Evolutionary conservation across 169 alveolate species (phyloP), one percentile per base, ranked within the genome.

Genomic region (Besnoitia besnoiti): DNA sequence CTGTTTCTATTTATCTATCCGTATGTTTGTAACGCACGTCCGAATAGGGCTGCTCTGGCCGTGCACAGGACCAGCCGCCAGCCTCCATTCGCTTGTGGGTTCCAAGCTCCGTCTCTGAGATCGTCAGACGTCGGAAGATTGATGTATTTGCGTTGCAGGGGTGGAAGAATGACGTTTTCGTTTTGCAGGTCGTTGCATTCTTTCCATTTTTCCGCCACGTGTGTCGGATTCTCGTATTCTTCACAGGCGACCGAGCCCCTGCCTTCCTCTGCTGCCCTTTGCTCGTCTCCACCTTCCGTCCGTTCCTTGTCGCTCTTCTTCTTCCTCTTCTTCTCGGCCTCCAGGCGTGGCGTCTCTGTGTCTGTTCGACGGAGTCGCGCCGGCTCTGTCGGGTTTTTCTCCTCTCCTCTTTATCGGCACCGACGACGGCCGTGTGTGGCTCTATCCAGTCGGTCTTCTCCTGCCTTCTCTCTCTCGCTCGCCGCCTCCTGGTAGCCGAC

Each of bases 191-290:
- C 3, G 12, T 55, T 19, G 67, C 12, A 19, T 55, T n/a, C 24
- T 8, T 0, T 55, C n/a, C 30, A 5, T 0, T n/a, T 55, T 5
- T 55, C 24, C 12, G 30, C 30, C 27, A n/a, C 67, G 30, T 16
- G 12, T 19, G 1, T 55, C 24, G 7, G 67, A 24, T 24, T 62
- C 33, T 62, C 39, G 79, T 24, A 27, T 73, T 73, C n/a, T 73
- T 73, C 46, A 12, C 82, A 73, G 82, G 39, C 82, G 82, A 19
- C 46, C 82, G 39, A 7, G 24, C n/a, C 44, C 82, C 16, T 73
- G 47, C n/a, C 82, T 73, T 73, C 82, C 82, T 30, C 82, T 73
- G 44, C 39, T n/a, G 2, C 82, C 82, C 46, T 30, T 73, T 37
- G 82, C 82, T 10, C 82, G 82, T 16, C 39, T 73, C n/a, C 82